Evolutionary conservation across 164 flowering plant species (phyloP).

Genomic region (Macadamia integrifolia): DNA sequence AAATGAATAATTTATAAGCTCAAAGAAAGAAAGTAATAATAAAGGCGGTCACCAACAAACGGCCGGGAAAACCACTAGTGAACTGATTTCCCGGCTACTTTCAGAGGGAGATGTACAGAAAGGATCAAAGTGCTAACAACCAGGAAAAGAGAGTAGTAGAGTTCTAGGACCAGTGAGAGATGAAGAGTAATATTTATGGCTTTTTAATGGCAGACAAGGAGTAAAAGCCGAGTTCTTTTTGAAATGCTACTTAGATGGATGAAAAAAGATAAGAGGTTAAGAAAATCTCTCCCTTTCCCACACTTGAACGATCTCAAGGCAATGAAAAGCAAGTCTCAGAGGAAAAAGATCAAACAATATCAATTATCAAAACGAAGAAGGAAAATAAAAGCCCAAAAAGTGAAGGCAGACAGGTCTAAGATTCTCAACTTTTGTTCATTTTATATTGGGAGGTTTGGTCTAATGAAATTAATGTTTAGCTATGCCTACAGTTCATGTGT

Average conservation of each 20-base stretch:
- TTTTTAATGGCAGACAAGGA: slow-evolving; percentile 30
- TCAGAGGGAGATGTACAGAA: background rate
- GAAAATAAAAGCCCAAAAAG: background rate
- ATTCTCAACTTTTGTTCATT: background rate
- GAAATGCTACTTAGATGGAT: slow-evolving; percentile 10
- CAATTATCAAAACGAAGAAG: background rate
- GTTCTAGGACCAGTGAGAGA: background rate
- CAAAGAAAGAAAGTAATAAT: background rate
- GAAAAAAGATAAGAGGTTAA: background rate
- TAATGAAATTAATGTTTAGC: no score
- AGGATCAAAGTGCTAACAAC: background rate
- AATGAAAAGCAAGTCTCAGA: slow-evolving; percentile 1
- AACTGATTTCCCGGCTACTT: background rate
- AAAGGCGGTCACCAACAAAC: background rate
- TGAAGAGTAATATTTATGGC: slow-evolving; percentile 13
- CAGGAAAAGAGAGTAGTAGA: background rate
- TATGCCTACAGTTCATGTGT: no score
- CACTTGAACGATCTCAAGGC: background rate
- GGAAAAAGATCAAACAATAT: background rate
- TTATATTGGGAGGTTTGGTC: background rate
- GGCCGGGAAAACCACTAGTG: background rate
- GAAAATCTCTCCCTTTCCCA: background rate
- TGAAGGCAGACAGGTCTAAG: background rate
- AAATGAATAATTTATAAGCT: background rate
- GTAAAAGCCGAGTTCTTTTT: slow-evolving; percentile 31